A percentile compares a stretch with the other conserved stretches of the same genome.
Conservation (phyloP, 163 green algal species). For the Prototheca cutis region DNA sequence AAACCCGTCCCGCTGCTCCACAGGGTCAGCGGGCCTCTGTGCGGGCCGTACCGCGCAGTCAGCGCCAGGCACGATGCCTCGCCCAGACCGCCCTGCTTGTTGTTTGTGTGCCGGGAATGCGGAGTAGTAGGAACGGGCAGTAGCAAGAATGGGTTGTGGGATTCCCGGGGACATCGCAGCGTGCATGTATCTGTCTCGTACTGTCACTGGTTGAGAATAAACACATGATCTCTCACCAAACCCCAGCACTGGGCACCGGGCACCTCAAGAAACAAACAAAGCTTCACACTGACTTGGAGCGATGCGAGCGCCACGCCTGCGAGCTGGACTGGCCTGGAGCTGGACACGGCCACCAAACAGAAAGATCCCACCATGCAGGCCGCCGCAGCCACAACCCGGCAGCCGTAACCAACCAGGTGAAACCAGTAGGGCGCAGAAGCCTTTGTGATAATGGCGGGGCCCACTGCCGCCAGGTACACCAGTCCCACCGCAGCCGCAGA, state of each 20-base stretch:
- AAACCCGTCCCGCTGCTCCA: conserved; percentile 57
- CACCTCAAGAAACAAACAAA: too few relatives aligned
- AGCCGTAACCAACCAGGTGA: conserved; percentile 30
- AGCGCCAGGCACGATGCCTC: conserved; percentile 41
- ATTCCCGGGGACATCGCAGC: too few relatives aligned
- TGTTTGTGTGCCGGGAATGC: too few relatives aligned
- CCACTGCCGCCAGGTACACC: conserved; percentile 49
- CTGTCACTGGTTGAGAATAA: too few relatives aligned
- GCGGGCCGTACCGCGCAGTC: conserved; percentile 10
- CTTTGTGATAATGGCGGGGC: conserved; percentile 45
- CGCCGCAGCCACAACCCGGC: conserved; percentile 18
- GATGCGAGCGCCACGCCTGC: conserved; percentile 41
- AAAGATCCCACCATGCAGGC: conserved; percentile 31
- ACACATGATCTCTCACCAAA: too few relatives aligned
- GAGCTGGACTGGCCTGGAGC: conserved; percentile 31
- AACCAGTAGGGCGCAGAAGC: conserved; percentile 40
- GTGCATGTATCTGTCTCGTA: too few relatives aligned
- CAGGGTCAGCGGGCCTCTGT: conserved; percentile 21
- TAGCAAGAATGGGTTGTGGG: too few relatives aligned
- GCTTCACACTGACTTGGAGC: conserved; percentile 23
- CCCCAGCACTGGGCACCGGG: too few relatives aligned
- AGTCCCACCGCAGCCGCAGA: conserved; percentile 37
- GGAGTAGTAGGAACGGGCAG: too few relatives aligned
- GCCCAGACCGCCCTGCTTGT: conserved; percentile 39
- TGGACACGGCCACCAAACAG: conserved; percentile 24